Base-by-base conservation (phyloP, 805 yeast species). In the Starmerella geochares region DNA sequence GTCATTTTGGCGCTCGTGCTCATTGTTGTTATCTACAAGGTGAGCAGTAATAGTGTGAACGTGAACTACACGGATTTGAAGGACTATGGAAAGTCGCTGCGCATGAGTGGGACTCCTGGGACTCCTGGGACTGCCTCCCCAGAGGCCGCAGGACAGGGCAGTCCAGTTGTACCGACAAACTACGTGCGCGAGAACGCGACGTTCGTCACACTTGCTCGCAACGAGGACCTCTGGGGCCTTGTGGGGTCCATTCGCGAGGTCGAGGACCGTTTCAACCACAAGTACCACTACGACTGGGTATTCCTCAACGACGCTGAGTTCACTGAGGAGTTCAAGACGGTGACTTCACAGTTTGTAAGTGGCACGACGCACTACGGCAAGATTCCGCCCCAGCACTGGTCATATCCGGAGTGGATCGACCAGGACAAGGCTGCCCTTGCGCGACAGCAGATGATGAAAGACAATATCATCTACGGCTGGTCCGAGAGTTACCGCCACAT, bases 251-350 rank as follows among this genome's bases (percentile, higher is more conserved):
- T 86, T 52, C 73, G 81, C 50, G 71, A 75, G 51, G 76, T 85
- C 33, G 94, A 86, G 70, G 86, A 82, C 65, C 75, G 88, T 49
- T 87, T 87, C 70, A 87, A 90, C 69, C 65, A 67, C 45, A 71
- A 79, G 54, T 87, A 62, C 67, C 77, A 83, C 56, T 88, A 88
- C 65, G 94, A 86, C 63, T 88, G 96, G 96, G 88, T 87, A 14
- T 88, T 88, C 66, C 69, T 90, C 58, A 88, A 88, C 67, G 90
- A 90, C 63, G 80, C 75, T 50, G 80, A 76, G 20, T 88, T 86
- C 65, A 70, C 74, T 29, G 81, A 80, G 1, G 85, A 81, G 50
- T 87, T 88, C 68, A 81, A 77, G 62, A 60, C 61, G 3, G 66
- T 70, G 35, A 75, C 86, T 11, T 50, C 72, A 0, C 64, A 72